Percentiles rank a stretch among this genome's conserved stretches.
Conservation (phyloP, 352 stramenopile genomes). For the Phytophthora sansomeana region DNA sequence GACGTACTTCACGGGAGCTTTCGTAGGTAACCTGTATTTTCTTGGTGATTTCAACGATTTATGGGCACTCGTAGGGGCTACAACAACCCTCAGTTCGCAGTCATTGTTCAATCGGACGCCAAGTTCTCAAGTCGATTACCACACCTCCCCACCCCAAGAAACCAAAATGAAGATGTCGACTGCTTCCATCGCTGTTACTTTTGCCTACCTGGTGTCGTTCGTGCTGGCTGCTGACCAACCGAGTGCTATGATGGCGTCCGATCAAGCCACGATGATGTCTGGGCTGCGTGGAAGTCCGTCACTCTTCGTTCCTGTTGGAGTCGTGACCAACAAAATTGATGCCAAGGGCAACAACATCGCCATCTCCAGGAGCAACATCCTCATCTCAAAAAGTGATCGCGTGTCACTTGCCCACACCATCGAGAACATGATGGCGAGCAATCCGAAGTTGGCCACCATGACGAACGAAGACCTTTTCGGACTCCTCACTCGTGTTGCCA, state of each 20-base stretch:
- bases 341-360: neutral
- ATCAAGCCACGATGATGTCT: neutral
- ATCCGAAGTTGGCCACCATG: neutral
- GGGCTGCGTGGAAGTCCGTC: neutral
- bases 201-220: slow-evolving; percentile 13
- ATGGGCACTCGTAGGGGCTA: neutral
- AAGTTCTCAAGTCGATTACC: neutral
- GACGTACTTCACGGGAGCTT: neutral
- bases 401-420: slow-evolving; percentile 21
- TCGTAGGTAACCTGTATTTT: neutral
- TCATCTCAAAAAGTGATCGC: slow-evolving; percentile 11
- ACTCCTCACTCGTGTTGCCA: slow-evolving; percentile 4
- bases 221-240: slow-evolving; percentile 13
- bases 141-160: neutral
- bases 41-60: neutral
- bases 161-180: slow-evolving; percentile 5
- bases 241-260: neutral
- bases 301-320: neutral
- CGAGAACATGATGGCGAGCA: slow-evolving; percentile 8
- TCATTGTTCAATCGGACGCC: neutral
- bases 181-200: neutral
- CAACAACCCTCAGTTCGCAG: neutral
- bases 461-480: slow-evolving; percentile 13
- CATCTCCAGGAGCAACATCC: neutral
- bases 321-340: neutral